phyloP scores from a whole-genome alignment of 1,139 yeast species.

The Meyerozyma guilliermondii region DNA sequence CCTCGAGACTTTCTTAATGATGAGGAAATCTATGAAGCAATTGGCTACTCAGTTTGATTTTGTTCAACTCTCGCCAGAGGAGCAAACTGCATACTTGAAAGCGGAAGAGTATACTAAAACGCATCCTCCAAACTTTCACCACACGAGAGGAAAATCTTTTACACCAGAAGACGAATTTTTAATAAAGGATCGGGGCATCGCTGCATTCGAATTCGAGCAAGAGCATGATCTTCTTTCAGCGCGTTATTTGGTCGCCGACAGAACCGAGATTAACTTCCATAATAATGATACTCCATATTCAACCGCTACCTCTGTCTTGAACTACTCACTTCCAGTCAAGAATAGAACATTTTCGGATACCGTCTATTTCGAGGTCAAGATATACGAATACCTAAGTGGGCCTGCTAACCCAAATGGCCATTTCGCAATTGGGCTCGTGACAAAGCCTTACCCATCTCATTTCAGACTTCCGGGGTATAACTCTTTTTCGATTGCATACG shows the following conservation, averaged over 20 bases:
- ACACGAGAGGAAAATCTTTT: conserved; percentile 31
- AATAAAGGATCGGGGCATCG: conserved; percentile 36
- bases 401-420: conserved; percentile 37
- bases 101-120: conserved; percentile 31
- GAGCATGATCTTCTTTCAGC: conserved; percentile 22
- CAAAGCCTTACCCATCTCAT: conserved; percentile 79
- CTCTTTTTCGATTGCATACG: conserved; percentile 80
- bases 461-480: conserved; percentile 86
- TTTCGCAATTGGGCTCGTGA: conserved; percentile 73
- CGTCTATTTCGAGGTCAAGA: conserved; percentile 66
- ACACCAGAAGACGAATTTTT: conserved; percentile 23
- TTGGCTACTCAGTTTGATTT: conserved; percentile 37
- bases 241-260: conserved; percentile 51
- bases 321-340: conserved; percentile 58
- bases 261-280: conserved; percentile 52
- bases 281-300: conserved; percentile 39
- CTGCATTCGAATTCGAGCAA: conserved; percentile 37
- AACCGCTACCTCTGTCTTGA: conserved; percentile 46
- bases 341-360: conserved; percentile 54
- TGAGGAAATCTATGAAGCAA: conserved; percentile 31
- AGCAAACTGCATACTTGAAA: conserved; percentile 30
- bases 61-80: conserved; percentile 38
- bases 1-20: conserved; percentile 41
- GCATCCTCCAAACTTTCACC: conserved; percentile 29
- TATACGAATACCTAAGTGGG: conserved; percentile 41